Percentiles rank a stretch among this genome's conserved stretches.
These are phyloP conservation scores for Pseudoperonospora humuli DNA, from an alignment of 352 stramenopile genomes.

Conservation along the genomic window DNA sequence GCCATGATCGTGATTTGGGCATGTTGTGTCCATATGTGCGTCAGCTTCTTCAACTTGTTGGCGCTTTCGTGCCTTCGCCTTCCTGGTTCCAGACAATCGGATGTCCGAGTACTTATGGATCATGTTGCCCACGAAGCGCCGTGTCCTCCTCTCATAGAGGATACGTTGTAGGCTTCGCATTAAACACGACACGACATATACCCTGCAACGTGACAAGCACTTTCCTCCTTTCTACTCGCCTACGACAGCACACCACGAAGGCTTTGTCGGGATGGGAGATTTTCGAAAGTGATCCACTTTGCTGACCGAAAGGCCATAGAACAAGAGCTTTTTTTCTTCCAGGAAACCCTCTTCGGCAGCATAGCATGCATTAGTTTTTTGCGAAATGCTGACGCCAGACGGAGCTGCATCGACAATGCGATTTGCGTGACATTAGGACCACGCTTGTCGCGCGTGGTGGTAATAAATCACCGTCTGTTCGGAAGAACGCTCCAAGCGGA, in stretches of 20 bases:
- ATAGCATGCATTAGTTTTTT: slow-evolving; percentile 7
- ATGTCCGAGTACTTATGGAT: slow-evolving; percentile 29
- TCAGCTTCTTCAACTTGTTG: slow-evolving; percentile 8
- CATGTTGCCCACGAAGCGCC: slow-evolving; percentile 26
- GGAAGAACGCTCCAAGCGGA: too few species aligned
- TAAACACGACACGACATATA: slow-evolving; percentile 20
- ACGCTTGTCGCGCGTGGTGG: slow-evolving; percentile 3
- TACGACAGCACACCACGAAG: not conserved
- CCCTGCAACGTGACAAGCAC: slow-evolving; percentile 1
- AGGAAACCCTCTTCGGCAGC: slow-evolving; percentile 15
- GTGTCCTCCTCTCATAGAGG: slow-evolving; percentile 25
- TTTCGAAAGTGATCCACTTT: slow-evolving; percentile 15
- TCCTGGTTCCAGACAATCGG: slow-evolving; percentile 12
- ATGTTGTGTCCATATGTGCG: slow-evolving; percentile 5
- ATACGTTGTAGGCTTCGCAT: slow-evolving; percentile 27
- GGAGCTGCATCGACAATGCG: slow-evolving; percentile 3
- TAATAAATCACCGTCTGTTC: slow-evolving; percentile 12
- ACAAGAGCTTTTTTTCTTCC: slow-evolving; percentile 11
- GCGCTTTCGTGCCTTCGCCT: slow-evolving; percentile 14
- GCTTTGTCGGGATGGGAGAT: not conserved
- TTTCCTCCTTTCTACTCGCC: not conserved
- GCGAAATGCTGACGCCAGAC: slow-evolving; percentile 9
- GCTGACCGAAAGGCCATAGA: slow-evolving; percentile 4
- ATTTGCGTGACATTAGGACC: not conserved
- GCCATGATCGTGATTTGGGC: slow-evolving; percentile 10